Evolutionary conservation across 345 rosid species (phyloP), one percentile per base, ranked within the genome.

Genomic region (Populus nigra): DNA sequence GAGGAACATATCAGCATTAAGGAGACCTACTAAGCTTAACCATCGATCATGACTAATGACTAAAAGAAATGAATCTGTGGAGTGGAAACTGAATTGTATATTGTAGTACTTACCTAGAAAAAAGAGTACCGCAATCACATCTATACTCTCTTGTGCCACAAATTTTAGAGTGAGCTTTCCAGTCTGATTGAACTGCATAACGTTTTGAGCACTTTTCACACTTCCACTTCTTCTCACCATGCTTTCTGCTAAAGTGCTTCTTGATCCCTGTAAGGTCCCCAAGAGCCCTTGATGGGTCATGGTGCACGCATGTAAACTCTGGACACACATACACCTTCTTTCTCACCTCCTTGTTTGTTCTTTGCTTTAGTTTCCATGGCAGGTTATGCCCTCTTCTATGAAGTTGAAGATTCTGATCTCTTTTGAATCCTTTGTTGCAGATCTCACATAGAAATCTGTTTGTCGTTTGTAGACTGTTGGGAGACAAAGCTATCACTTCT

Each of bases 401-500:
- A 66, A 90, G 93, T 81, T 90, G 93, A 41, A 90, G 91, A 77
- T 90, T 88, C 83, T 89, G 93, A 74, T 89, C 93, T 81, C 93
- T 86, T 39, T 85, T 85, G 63, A 89, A 89, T 75, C 93, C 91
- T 77, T 90, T 90, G 85, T 83, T 85, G 68, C 93, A 89, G 86
- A 89, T 81, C 90, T 89, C 93, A 50, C 93, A 88, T 11, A 84
- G 11, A 61, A 90, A 90, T n/a, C 90, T 82, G 78, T 87, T 87
- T 45, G 86, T 88, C 47, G 89, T 82, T 77, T 84, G 3, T 1
- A 90, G 86, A 29, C 86, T 55, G 74, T 74, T 87, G 39, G 93
- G 93, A 72, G 93, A 87, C 79, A 90, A 77, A 69, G 91, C 88
- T 73, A 88, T 80, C 18, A 87, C 87, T 77, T 88, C 90, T 72